Evolutionary conservation across 2,329 filamentous ascomycete species (phyloP), one percentile per base, ranked within the genome.

Genomic region (Tolypocladium tropicale): DNA sequence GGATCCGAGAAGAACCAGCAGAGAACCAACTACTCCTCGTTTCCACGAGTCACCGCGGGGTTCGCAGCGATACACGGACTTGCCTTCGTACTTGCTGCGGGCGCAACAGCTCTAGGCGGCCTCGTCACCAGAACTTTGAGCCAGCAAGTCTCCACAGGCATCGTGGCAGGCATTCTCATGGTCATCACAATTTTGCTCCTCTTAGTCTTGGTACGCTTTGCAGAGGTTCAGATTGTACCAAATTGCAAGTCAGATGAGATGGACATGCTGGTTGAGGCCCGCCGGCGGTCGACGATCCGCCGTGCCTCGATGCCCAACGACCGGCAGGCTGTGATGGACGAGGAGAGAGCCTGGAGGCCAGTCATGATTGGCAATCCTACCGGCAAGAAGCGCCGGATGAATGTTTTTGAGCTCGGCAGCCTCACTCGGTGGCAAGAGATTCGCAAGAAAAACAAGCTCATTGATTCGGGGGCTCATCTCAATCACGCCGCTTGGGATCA

Each of bases 401-500:
- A 82, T 65, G 67, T 90, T 28, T 73, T 92, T 18, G 88, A 92
- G 68, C 71, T 89, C 57, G 88, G 88, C 0, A 72, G 74, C 37
- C 74, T 86, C 75, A 86, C 80, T 53, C 75, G 88, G 43, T 92
- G 86, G 84, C 86, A 81, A 28, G 87, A 90, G 68, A 90, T 92
- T 58, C 75, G 82, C 58, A 78, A 72, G 61, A 80, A 77, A 64
- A 86, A 86, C 63, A 74, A 72, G 50, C 70, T 86, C 52, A 76
- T 84, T 52, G 80, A 83, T 60, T 68, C 68, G 9, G 67, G 66
- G 14, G 63, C 64, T 6, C 70, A 73, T 59, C 62, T 72, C 33
- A 73, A 73, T 53, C 67, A 67, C 9, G 66, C 65, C 21, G 70
- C 70, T 12, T 58, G 70, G 34, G 68, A 68, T 30, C 67, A 70